These are phyloP conservation scores for Papiliotrema terrestris DNA, from an alignment of 1,284 basidiomycete species.

Conservation along the genomic window DNA sequence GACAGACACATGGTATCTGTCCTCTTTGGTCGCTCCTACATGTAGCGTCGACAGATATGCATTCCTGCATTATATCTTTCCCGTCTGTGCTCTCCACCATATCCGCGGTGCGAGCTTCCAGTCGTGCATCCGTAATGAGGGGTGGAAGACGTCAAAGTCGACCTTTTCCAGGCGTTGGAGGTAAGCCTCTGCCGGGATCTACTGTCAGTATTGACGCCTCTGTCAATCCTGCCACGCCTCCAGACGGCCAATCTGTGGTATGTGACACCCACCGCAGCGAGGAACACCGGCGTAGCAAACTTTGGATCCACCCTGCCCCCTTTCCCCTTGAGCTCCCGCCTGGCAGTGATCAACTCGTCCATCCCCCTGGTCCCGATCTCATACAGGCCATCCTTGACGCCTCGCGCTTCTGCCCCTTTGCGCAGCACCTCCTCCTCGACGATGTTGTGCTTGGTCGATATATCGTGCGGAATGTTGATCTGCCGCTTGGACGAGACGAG, in stretches of 20 bases:
- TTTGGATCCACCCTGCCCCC: conserved; percentile 59
- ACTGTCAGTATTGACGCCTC: conserved; percentile 6
- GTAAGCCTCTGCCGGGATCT: conserved; percentile 74
- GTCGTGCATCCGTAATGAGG: conserved; percentile 63
- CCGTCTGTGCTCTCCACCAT: conserved; percentile 61
- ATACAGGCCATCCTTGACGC: conserved; percentile 64
- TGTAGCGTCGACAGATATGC: background rate
- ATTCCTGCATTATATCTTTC: conserved; percentile 37
- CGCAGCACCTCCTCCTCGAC: conserved; percentile 84
- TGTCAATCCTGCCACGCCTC: background rate
- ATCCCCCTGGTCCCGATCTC: conserved; percentile 87
- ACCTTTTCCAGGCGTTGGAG: conserved; percentile 68
- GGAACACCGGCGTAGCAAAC: conserved; percentile 70
- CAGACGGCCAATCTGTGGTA: background rate
- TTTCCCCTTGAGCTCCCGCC: conserved; percentile 66
- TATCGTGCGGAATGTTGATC: conserved; percentile 78
- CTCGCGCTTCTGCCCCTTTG: conserved; percentile 59
- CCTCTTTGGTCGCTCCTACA: background rate
- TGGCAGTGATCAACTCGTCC: conserved; percentile 81
- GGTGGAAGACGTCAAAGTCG: conserved; percentile 79
- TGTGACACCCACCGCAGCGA: conserved; percentile 62
- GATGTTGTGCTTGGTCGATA: conserved; percentile 73
- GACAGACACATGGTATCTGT: too few species aligned
- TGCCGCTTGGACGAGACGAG: conserved; percentile 64
- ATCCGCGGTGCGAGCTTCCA: conserved; percentile 85